Base-by-base conservation (phyloP, 192 early-diverging fungal genomes). In the Backusella macrospora region DNA sequence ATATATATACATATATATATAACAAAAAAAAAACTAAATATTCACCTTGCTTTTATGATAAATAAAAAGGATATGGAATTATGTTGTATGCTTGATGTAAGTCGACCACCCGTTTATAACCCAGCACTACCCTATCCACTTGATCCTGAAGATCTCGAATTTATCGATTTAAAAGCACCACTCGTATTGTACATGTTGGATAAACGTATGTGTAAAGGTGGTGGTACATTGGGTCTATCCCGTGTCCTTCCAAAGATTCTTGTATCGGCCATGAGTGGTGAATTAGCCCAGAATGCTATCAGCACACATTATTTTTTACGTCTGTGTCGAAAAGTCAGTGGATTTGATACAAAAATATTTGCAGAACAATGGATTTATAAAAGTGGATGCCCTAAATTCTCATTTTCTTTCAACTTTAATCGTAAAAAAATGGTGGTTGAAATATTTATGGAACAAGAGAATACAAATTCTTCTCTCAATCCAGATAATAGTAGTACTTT, bases 381-480 rank as follows among this genome's bases (percentile, higher is more conserved):
- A 34, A 92, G 92, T 44, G 97, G 96, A 5, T 95, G 92, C 74
- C 98, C 98, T 1, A 90, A 91, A 66, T 96, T 99, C 76, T 82
- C 80, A 72, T 90, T 97, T 47, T 72, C 73, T 18, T 96, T 93
- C 72, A 82, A 90, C 63, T 98, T 99, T 70, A 98, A 96, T 81
- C 90, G 96, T 45, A 98, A 97, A 84, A 97, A 97, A 80, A 92
- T 98, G 89, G 90, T 93, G 8, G 94, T 99, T 10, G 96, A 99
- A 79, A 89, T 99, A 71, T 86, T 83, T 47, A 90, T 96, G 85
- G 83, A 81, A 38, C 94, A 96, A 70, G 82, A 87, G 59, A 90
- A 88, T 38, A 90, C 92, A 12, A 93, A 89, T 59, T 72, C 59
- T 14, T 44, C 52, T n/a, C 21, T 62, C 14, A 15, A 45, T 42